Base-by-base conservation (phyloP, 2,329 filamentous ascomycete species). In the Penicillium sp. region DNA sequence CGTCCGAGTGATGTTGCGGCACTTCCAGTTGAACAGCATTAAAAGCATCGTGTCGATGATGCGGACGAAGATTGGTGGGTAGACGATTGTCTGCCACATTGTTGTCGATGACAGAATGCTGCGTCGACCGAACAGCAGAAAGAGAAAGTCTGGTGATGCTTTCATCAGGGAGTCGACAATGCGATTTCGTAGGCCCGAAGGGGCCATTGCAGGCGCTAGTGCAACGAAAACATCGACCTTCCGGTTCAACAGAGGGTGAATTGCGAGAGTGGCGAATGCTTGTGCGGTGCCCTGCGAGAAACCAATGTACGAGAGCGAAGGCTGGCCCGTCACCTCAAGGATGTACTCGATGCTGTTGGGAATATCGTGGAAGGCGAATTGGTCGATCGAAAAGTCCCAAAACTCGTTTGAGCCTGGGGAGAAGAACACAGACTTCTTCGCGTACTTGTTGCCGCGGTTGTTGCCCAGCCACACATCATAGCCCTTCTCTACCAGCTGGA, bases 401-500 rank as follows among this genome's bases (percentile, higher is more conserved):
- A 98, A 98, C 12, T 82, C 78, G 32, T 79, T 75, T 2, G 87
- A 86, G 0, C 82, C 86, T 0, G 93, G 91, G 0, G 89, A 86
- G 55, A 78, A 77, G 51, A 85, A 80, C 44, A 91, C 82, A 2
- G 85, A 91, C 73, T 98, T 98, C 71, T 97, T 98, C 40, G 90
- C 95, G 73, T 98, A 98, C 68, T 98, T 98, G 79, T 98, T 98
- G 43, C 93, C 93, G 31, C 93, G 85, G 65, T 98, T 98, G 70
- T 98, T 98, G 44, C 93, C 93, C 54, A 98, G 78, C 88, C 93
- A 98, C 57, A 97, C 92, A 75, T 98, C 93, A 62, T 95, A 98
- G 2, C 93, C 93, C 63, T 82, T 81, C 64, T 96, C 89, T 0
- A 95, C 89, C 38, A 98, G 77, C 58, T 87, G 81, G 66, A 98